Evolutionary conservation across 441 rosid genomes (phyloP).

Genomic region (Theobroma grandiflorum): DNA sequence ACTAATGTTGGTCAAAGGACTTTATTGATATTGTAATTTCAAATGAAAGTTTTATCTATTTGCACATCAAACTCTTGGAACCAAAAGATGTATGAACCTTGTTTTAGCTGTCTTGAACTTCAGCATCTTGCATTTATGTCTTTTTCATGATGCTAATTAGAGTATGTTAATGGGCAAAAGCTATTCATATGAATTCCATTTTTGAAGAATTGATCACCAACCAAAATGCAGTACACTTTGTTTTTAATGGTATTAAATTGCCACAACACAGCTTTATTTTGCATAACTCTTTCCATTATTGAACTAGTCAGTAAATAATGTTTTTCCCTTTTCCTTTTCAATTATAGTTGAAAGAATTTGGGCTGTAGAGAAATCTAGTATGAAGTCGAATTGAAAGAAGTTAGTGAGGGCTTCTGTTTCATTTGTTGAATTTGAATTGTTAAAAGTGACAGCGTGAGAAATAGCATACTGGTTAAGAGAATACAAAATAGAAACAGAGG

Average conservation of each 20-base stretch:
- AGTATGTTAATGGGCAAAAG: not conserved
- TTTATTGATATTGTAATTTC: not conserved
- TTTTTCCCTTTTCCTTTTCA: not conserved
- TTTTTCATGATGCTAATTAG: not conserved
- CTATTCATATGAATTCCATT: not conserved
- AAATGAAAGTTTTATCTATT: not conserved
- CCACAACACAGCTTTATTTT: not conserved
- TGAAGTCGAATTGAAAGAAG: not conserved
- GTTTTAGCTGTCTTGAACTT: not conserved
- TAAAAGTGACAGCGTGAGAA: not conserved
- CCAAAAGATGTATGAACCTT: not conserved
- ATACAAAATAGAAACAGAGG: not conserved
- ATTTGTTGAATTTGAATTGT: not conserved
- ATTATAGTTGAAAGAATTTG: not conserved
- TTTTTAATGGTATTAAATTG: not conserved
- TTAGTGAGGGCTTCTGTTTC: not conserved
- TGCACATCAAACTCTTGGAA: not conserved
- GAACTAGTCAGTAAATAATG: not conserved
- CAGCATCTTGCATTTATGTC: not conserved
- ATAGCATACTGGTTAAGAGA: not conserved
- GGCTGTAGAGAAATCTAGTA: not conserved
- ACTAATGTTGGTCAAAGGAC: not conserved
- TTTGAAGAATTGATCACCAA: not conserved
- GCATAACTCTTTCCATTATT: not conserved
- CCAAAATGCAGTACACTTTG: not conserved